Evolutionary conservation across 2,329 filamentous ascomycete species (phyloP), one percentile per base, ranked within the genome.

Genomic region (Ramularia endophylla): DNA sequence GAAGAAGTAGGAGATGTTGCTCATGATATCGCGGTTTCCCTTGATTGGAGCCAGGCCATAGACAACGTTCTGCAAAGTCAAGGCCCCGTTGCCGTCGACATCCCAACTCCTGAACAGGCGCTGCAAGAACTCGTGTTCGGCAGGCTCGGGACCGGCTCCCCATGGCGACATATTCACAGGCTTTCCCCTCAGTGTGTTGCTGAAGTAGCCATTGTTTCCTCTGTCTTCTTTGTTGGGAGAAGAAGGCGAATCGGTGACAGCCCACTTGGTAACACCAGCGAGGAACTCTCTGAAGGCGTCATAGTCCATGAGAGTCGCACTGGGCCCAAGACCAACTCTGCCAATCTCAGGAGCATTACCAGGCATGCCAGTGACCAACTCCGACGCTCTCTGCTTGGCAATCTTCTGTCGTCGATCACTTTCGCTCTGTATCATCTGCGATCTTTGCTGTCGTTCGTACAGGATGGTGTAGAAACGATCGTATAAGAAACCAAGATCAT

Each of bases 1-100:
- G 55, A 98, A 98, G 64, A 98, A 97, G 66, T 97, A 97, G 46
- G 82, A 92, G 58, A 98, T 97, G 44, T 86, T 92, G 20, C 87
- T 87, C 90, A 98, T 95, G 52, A 98, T 95, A 64, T 98, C 92
- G 34, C 83, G 82, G 41, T 85, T 88, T 7, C 92, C 90, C 63
- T 95, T 97, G 58, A 98, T 87, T 11, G 85, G 80, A 2, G 90
- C 89, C 33, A 98, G 72, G 0, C 92, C 92, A 13, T 83, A 84
- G 4, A 97, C 92, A 2, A 98, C 87, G 54, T 97, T 87, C 58
- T 95, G 88, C 36, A 98, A 69, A 13, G 82, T 94, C 48, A 98
- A 67, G 1, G 83, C 80, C n/a, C 82, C 83, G 20, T 76, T 80
- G 38, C 79, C 79, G 47, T 89, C 84, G 4, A 79, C 75, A 59